phyloP scores from a whole-genome alignment of 805 yeast species.

The Citeromyces matritensis region DNA sequence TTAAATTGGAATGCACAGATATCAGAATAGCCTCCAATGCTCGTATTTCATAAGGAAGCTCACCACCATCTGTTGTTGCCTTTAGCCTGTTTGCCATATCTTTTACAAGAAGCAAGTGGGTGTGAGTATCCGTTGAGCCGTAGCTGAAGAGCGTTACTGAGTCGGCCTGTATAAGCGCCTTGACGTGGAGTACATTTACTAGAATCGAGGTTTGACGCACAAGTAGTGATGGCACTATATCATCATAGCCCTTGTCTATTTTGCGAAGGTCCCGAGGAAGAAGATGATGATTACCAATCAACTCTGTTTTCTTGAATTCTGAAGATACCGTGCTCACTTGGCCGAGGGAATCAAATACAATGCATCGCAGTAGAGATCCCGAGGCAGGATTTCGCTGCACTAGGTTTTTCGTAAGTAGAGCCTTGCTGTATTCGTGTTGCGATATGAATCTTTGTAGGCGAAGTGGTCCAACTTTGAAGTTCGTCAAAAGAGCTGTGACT shows the following conservation, averaged over 20 bases:
- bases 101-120: conserved; percentile 24
- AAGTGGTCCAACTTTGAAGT: too few relatives aligned
- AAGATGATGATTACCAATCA: conserved; percentile 27
- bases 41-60: conserved; percentile 74
- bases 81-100: conserved; percentile 23
- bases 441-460: not conserved
- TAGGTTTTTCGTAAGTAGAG: conserved; percentile 10
- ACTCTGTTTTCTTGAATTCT: conserved; percentile 24
- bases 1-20: conserved; percentile 62
- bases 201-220: conserved; percentile 30
- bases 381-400: conserved; percentile 8
- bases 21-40: conserved; percentile 82
- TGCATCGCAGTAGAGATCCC: conserved; percentile 18
- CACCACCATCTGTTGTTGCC: conserved; percentile 13
- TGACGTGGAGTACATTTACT: conserved; percentile 29
- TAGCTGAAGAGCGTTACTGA: conserved; percentile 32
- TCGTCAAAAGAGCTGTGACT: too few relatives aligned
- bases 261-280: conserved; percentile 40
- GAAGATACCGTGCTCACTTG: conserved; percentile 26
- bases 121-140: conserved; percentile 28
- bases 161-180: conserved; percentile 37
- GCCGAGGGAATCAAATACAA: conserved; percentile 32
- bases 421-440: conserved; percentile 5
- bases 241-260: conserved; percentile 27
- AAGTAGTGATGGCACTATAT: conserved; percentile 42